A percentile compares a stretch with the other conserved stretches of the same genome.
phyloP scores from a whole-genome alignment of 345 rosid genomes.

The Trapa bicornis region DNA sequence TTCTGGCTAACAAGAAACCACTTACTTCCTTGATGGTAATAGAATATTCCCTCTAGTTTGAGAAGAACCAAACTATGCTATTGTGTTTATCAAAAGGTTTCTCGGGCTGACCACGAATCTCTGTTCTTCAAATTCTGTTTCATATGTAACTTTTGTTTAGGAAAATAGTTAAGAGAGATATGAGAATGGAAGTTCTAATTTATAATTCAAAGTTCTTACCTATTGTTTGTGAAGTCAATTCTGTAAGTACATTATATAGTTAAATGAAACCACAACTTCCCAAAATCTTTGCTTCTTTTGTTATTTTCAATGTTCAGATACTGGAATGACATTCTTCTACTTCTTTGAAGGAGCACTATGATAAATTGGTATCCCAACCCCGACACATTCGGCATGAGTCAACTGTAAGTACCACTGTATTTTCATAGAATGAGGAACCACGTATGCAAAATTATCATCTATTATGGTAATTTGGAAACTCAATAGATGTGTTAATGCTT shows the following conservation, averaged over 20 bases:
- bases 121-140: not conserved
- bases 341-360: conserved; percentile 56
- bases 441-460: not conserved
- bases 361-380: conserved; percentile 43
- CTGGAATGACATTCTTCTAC: not conserved
- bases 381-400: conserved; percentile 74
- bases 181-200: too few species aligned
- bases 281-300: not conserved
- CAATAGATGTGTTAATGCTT: not conserved
- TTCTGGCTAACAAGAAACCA: conserved; percentile 92
- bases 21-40: conserved; percentile 68
- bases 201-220: too few species aligned
- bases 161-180: too few species aligned
- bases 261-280: too few species aligned
- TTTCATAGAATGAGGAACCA: not conserved
- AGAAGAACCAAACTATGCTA: not conserved
- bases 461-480: not conserved
- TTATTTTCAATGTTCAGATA: not conserved
- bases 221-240: too few species aligned
- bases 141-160: not conserved
- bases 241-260: too few species aligned
- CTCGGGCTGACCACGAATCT: not conserved
- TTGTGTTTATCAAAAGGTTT: not conserved
- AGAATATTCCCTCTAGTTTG: not conserved
- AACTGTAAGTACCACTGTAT: conserved; percentile 43